Evolutionary conservation across 2,329 filamentous ascomycete genomes (phyloP), one percentile per base, ranked within the genome.

Genomic region (Trichoderma polysporum): DNA sequence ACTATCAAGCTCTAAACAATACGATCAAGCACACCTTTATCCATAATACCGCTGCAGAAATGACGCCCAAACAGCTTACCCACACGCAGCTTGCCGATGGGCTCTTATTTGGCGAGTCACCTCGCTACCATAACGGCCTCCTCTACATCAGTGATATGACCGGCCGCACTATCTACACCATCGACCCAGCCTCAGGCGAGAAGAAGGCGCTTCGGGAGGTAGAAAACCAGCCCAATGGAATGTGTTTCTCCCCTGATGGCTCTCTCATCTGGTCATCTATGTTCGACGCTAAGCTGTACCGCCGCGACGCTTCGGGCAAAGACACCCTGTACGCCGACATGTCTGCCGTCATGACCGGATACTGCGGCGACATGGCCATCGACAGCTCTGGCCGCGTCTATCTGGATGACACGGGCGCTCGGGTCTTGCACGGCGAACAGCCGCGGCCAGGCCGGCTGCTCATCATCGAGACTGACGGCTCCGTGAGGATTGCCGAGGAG

Each of bases 131-230:
- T 22, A 41, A n/a, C 22, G 54, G 35, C 22, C 54, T 57, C 22
- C 33, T 57, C 54, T 57, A 57, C n/a, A 41, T 57, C 54, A 57
- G 35, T 29, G 54, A 57, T 27, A 57, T 57, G 54, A 39, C 35
- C 25, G 54, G 54, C 15, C 22, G 54, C 27, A 19, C 8, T 13
- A 57, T 57, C 35, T 57, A 57, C 33, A 57, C 35, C 33, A 57
- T 57, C 17, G 17, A 57, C 15, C 54, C 54, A 39, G 9, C 15
- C 12, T 57, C 35, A 15, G 54, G 54, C 13, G 54, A 41, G n/a
- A 57, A 57, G 35, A 57, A 39, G 22, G 22, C 29, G 22, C 22
- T 57, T 2, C 54, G 35, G n/a, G 35, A 57, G 35, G 47, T 50
- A 2, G 47, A 50, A 13, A 50, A 29, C 12, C 47, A 50, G 47